Conservation (phyloP, 176 grass and related monocot species). For the Oryza punctata region DNA sequence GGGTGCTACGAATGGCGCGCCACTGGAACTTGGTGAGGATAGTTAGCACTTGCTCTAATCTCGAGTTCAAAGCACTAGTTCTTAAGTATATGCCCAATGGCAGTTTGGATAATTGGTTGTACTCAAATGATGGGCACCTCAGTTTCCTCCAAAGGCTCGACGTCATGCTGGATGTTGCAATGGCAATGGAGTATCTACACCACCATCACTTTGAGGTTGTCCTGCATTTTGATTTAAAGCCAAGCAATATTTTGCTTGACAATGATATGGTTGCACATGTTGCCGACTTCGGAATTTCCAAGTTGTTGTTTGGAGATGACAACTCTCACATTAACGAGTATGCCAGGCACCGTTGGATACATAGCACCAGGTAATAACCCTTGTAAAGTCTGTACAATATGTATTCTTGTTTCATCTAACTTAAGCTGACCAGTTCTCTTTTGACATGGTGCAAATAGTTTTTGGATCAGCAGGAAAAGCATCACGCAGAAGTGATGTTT, state of each 20-base stretch:
- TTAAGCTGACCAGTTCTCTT: neutral
- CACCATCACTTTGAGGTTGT: constrained; percentile 37
- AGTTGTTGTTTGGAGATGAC: constrained; percentile 35
- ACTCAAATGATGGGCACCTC: constrained; percentile 38
- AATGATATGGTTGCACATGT: constrained; percentile 47
- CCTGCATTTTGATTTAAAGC: constrained; percentile 59
- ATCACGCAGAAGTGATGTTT: constrained; percentile 52
- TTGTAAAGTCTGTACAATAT: neutral
- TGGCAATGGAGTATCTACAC: constrained; percentile 56
- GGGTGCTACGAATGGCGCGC: constrained; percentile 35
- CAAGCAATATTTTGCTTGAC: constrained; percentile 56
- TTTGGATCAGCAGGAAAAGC: constrained; percentile 47
- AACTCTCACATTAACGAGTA: constrained; percentile 43
- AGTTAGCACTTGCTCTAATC: constrained; percentile 45
- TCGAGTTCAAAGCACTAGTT: constrained; percentile 52
- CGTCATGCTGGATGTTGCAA: constrained; percentile 47
- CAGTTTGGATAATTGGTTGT: constrained; percentile 43
- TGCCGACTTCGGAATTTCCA: constrained; percentile 53
- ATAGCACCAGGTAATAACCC: constrained; percentile 40
- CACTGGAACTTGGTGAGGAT: constrained; percentile 55
- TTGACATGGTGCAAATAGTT: constrained; percentile 38
- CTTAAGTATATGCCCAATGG: constrained; percentile 61
- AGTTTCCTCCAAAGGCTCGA: constrained; percentile 43
- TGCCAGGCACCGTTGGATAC: constrained; percentile 47
- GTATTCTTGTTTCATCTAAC: neutral